Conservation (phyloP, 2,329 filamentous ascomycete species). For the Colletotrichum melonis region DNA sequence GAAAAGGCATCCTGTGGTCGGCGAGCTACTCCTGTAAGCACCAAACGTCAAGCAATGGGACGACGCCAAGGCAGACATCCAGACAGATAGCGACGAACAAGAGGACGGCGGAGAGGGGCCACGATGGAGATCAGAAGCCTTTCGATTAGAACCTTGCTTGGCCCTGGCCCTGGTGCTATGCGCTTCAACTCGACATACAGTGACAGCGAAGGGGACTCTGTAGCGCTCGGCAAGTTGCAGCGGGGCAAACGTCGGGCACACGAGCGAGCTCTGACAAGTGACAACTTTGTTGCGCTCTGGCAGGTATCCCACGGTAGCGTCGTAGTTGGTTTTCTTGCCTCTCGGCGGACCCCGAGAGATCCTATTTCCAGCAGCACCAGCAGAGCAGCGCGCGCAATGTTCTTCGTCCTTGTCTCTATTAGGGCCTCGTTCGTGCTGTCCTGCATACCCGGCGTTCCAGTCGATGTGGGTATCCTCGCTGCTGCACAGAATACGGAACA, state of each 20-base stretch:
- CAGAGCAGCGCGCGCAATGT: neutral
- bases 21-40: neutral
- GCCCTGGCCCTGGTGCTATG: neutral
- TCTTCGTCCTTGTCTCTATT: neutral
- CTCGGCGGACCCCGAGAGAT: neutral
- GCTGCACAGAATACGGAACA: slow-evolving; percentile 5
- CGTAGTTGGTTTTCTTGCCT: neutral
- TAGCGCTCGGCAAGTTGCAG: neutral
- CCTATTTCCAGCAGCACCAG: neutral
- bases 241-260: neutral
- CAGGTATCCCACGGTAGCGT: neutral
- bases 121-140: neutral
- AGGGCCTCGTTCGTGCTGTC: neutral
- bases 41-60: neutral
- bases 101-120: neutral
- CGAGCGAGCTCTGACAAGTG: neutral
- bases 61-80: slow-evolving; percentile 6
- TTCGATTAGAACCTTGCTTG: neutral
- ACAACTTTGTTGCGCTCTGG: neutral
- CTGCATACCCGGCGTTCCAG: neutral
- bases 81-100: neutral
- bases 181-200: neutral
- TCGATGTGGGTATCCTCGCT: neutral
- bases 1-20: neutral
- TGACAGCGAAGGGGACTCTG: neutral